Conservation (phyloP, 805 yeast genomes). For the Metschnikowia proteae region DNA sequence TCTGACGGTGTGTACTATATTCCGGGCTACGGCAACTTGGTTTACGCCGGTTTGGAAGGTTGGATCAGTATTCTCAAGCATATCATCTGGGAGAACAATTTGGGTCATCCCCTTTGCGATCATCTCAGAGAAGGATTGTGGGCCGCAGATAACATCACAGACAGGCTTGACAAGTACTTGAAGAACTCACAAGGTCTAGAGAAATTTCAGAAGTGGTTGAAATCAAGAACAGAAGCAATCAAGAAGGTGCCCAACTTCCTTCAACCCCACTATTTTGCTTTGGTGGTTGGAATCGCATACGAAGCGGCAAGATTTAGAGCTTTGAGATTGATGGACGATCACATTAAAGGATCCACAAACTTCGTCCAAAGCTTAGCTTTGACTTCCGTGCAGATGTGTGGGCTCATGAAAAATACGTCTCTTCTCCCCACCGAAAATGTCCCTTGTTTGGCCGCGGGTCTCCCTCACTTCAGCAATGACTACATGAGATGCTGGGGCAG, state of each 20-base stretch:
- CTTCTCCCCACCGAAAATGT: conserved; percentile 58
- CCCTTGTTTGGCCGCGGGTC: conserved; percentile 90
- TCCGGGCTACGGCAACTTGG: conserved; percentile 70
- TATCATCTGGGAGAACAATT: conserved; percentile 64
- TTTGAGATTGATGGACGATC: conserved; percentile 48
- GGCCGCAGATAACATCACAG: conserved; percentile 77
- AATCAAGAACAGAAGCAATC: conserved; percentile 57
- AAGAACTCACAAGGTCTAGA: conserved; percentile 44
- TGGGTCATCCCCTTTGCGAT: conserved; percentile 79
- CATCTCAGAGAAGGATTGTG: conserved; percentile 81
- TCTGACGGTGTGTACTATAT: conserved; percentile 67
- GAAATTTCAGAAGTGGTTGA: conserved; percentile 68
- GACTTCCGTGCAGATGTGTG: conserved; percentile 85
- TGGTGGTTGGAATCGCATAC: conserved; percentile 77
- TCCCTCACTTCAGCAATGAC: conserved; percentile 87
- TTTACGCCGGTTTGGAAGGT: conserved; percentile 91
- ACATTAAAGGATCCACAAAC: conserved; percentile 57
- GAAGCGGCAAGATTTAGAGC: conserved; percentile 75
- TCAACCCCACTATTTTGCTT: conserved; percentile 82
- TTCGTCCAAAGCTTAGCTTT: conserved; percentile 79
- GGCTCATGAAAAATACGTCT: conserved; percentile 68
- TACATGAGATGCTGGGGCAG: conserved; percentile 99
- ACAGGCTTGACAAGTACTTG: conserved; percentile 56
- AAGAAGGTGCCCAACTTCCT: conserved; percentile 70
- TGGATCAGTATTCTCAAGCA: conserved; percentile 70